phyloP scores from a whole-genome alignment of 2,329 filamentous ascomycete species.

The Colletotrichum cereale region DNA sequence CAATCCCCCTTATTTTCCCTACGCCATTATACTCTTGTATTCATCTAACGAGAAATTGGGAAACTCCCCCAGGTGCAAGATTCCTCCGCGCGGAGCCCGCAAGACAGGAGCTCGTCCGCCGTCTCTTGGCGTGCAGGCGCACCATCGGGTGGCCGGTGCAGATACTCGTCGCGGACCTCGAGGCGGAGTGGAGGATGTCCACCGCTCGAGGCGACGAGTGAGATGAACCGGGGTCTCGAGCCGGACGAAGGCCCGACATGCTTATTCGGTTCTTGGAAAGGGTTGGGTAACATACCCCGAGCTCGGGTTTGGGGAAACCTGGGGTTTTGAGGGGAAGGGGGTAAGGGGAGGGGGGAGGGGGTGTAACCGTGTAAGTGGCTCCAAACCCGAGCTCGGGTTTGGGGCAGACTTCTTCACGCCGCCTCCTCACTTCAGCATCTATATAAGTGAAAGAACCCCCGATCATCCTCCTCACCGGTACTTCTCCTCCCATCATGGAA shows the following conservation, averaged over 20 bases:
- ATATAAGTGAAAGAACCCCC: neutral
- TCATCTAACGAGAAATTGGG: too few species aligned
- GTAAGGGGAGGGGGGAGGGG: neutral
- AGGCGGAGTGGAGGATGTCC: conserved; percentile 45
- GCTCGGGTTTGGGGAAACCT: conserved; percentile 46
- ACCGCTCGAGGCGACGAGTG: neutral
- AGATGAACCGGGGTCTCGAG: neutral
- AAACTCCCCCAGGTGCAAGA: conserved; percentile 45
- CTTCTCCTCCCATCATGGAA: neutral
- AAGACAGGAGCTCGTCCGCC: conserved; percentile 49
- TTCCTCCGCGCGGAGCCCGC: conserved; percentile 46
- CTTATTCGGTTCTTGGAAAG: neutral
- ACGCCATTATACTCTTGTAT: neutral
- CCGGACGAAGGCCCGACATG: neutral
- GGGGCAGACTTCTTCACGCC: conserved; percentile 5
- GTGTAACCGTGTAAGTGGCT: neutral
- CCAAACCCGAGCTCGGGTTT: conserved; percentile 46
- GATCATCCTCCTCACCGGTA: neutral
- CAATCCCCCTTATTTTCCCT: neutral
- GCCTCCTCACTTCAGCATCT: conserved; percentile 6
- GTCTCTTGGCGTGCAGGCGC: conserved; percentile 50
- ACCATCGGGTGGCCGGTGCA: conserved; percentile 56
- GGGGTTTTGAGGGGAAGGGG: neutral
- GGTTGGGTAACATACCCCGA: conserved; percentile 45
- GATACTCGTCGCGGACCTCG: conserved; percentile 49